A percentile compares a stretch with the other conserved stretches of the same genome.
These are phyloP conservation scores for Odontarrhena argentea DNA, from an alignment of 345 rosid genomes.

Conservation along the genomic window DNA sequence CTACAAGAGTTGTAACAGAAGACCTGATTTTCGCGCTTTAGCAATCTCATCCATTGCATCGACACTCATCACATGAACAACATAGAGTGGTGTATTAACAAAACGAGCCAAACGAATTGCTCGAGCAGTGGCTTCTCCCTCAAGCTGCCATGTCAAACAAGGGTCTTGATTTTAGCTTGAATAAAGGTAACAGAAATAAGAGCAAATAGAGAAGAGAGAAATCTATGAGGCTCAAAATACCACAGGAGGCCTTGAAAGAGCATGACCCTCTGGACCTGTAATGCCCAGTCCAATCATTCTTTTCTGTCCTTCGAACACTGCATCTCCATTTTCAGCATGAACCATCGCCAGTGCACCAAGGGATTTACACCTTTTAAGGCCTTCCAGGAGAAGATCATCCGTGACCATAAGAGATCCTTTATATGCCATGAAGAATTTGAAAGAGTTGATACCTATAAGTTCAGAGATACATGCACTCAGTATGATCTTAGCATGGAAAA, in stretches of 20 bases:
- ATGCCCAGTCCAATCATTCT: slow-evolving; percentile 92
- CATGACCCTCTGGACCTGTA: slow-evolving; percentile 97
- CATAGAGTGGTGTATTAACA: slow-evolving; percentile 91
- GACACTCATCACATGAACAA: slow-evolving; percentile 98
- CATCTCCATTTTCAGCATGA: slow-evolving; percentile 99
- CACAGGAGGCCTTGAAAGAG: slow-evolving; percentile 91
- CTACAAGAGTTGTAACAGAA: slow-evolving; percentile 1
- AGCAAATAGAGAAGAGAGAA: background rate
- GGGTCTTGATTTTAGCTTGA: slow-evolving; percentile 22
- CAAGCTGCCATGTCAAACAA: slow-evolving; percentile 60
- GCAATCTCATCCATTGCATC: slow-evolving; percentile 99
- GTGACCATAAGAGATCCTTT: slow-evolving; percentile 81
- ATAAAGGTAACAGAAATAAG: slow-evolving; percentile 11
- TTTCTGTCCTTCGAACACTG: slow-evolving; percentile 89
- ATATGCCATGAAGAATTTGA: slow-evolving; percentile 95
- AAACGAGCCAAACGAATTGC: slow-evolving; percentile 90
- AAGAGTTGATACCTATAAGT: slow-evolving; percentile 86
- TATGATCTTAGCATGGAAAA: background rate
- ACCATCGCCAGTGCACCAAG: slow-evolving; percentile 99
- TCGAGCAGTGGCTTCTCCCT: slow-evolving; percentile 95
- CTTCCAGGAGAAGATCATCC: slow-evolving; percentile 85
- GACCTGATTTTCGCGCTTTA: slow-evolving; percentile 90
- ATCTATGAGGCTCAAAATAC: slow-evolving; percentile 45
- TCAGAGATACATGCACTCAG: slow-evolving; percentile 13
- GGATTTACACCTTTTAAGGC: slow-evolving; percentile 82